Percentiles rank a stretch among this genome's conserved stretches.
These are phyloP conservation scores for Coffea humblotiana DNA, from an alignment of 305 asterid genomes.

Conservation along the genomic window DNA sequence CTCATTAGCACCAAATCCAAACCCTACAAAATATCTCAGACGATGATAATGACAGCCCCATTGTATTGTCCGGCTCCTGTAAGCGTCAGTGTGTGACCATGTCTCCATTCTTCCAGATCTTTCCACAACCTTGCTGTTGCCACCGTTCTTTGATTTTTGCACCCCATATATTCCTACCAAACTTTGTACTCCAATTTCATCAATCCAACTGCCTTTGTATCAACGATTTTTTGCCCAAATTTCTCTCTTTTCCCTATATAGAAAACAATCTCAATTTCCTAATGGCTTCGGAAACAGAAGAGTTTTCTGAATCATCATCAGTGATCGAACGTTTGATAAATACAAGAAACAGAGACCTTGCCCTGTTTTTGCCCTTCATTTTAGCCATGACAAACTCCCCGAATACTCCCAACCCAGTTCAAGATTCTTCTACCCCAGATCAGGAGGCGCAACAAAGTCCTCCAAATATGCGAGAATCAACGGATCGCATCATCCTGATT, in stretches of 20 bases:
- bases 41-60: background rate
- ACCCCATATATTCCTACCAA: background rate
- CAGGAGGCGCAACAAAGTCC: constrained; percentile 20
- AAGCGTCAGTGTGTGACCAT: background rate
- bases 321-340: constrained; percentile 35
- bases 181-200: background rate
- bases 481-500: constrained; percentile 50
- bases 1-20: background rate
- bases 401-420: constrained; percentile 16
- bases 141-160: background rate
- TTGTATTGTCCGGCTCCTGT: background rate
- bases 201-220: background rate
- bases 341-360: constrained; percentile 44
- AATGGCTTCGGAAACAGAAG: constrained; percentile 22
- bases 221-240: background rate
- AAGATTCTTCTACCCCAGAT: constrained; percentile 27
- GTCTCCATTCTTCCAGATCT: constrained; percentile 18
- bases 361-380: constrained; percentile 48
- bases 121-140: constrained; percentile 13
- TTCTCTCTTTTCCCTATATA: background rate
- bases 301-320: constrained; percentile 28
- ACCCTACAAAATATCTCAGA: constrained; percentile 7
- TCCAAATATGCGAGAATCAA: background rate
- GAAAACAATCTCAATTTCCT: background rate
- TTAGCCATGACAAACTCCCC: constrained; percentile 30